These are phyloP conservation scores for Colletotrichum cuscutae DNA, from an alignment of 2,329 filamentous ascomycete species.

Conservation along the genomic window DNA sequence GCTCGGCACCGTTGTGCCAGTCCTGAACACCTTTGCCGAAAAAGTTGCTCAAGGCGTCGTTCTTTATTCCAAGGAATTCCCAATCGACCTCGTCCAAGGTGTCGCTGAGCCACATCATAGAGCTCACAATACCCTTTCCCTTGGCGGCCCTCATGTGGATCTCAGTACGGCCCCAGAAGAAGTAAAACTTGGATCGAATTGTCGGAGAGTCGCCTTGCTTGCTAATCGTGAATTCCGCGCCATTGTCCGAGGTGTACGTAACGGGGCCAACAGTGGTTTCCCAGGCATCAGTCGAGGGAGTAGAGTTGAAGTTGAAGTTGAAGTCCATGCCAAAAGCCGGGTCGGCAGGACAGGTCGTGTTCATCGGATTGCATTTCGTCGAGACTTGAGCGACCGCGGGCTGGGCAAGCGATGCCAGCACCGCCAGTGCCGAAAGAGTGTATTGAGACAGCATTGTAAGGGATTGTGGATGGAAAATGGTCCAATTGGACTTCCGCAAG, in stretches of 20 bases:
- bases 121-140: constrained; percentile 81
- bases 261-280: constrained; percentile 75
- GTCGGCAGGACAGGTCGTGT: constrained; percentile 76
- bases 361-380: constrained; percentile 81
- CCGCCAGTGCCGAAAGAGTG: constrained; percentile 47
- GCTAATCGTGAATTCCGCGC: constrained; percentile 77
- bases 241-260: constrained; percentile 67
- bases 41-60: constrained; percentile 77
- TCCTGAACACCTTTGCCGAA: constrained; percentile 79
- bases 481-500: neutral
- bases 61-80: constrained; percentile 80
- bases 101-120: constrained; percentile 85
- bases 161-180: constrained; percentile 86
- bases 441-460: constrained; percentile 41
- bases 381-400: constrained; percentile 76
- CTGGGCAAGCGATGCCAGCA: constrained; percentile 55
- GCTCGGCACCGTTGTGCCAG: constrained; percentile 70
- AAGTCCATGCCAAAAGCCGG: constrained; percentile 74
- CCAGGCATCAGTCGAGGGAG: constrained; percentile 70
- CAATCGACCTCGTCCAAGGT: constrained; percentile 90
- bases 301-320: constrained; percentile 72
- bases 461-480: neutral
- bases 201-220: constrained; percentile 81
- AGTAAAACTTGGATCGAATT: constrained; percentile 81
- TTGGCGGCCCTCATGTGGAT: constrained; percentile 80